Evolutionary conservation across 805 yeast species (phyloP).

Genomic region (Lachancea waltii): DNA sequence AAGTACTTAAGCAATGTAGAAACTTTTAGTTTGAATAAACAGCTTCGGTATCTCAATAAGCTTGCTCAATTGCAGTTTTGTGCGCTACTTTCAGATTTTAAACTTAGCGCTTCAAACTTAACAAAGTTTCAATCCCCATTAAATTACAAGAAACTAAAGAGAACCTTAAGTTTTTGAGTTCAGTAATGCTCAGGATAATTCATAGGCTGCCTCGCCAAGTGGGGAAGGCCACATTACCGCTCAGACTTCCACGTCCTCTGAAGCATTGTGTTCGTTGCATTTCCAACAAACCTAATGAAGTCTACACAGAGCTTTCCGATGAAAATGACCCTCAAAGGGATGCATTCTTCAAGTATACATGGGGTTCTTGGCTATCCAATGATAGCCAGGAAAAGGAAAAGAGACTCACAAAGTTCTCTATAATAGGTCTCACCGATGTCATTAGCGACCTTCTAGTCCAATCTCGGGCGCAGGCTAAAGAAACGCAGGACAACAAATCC

Average conservation of each 20-base stretch:
- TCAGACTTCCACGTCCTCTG: neutral
- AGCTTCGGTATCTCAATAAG: too few relatives aligned
- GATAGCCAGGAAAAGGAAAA: constrained; percentile 67
- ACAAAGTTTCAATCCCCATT: too few relatives aligned
- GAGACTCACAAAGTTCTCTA: constrained; percentile 74
- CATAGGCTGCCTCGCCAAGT: constrained; percentile 4
- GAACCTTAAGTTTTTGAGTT: too few relatives aligned
- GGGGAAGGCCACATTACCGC: neutral
- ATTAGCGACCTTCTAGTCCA: constrained; percentile 42
- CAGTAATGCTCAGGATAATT: too few relatives aligned
- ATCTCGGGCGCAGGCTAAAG: constrained; percentile 35
- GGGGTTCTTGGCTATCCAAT: constrained; percentile 92
- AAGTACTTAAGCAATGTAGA: too few relatives aligned
- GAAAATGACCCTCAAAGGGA: constrained; percentile 61
- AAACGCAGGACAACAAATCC: constrained; percentile 21
- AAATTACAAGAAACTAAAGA: too few relatives aligned
- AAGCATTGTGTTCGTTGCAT: constrained; percentile 21
- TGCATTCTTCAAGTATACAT: constrained; percentile 75
- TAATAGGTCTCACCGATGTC: constrained; percentile 64
- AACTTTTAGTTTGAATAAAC: too few relatives aligned
- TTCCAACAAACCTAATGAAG: constrained; percentile 31
- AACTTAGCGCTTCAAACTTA: too few relatives aligned
- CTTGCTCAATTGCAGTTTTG: too few relatives aligned
- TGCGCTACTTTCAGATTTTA: too few relatives aligned
- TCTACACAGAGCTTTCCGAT: constrained; percentile 49